phyloP scores from a whole-genome alignment of 768 basidiomycete genomes.

The Termitomyces sp. region DNA sequence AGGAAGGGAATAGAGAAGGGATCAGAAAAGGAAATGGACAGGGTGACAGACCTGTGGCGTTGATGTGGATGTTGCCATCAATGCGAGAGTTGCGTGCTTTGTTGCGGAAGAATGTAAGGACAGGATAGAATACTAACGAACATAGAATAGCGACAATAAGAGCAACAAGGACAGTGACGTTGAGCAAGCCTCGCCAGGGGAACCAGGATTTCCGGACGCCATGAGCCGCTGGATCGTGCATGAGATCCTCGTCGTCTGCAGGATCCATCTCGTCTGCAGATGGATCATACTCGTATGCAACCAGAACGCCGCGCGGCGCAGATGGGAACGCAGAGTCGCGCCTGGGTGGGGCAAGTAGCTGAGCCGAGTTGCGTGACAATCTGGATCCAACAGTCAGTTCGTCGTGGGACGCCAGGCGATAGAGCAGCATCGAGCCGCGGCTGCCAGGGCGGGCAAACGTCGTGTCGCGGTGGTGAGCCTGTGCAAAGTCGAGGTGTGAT shows the following conservation, averaged over 20 bases:
- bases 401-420: no score
- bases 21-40: no score
- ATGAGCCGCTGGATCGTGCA: conserved; percentile 55
- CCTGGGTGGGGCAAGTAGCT: no score
- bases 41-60: conserved; percentile 34
- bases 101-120: conserved; percentile 22
- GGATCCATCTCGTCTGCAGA: conserved; percentile 44
- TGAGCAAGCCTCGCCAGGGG: conserved; percentile 47
- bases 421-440: no score
- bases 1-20: no score
- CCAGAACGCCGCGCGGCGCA: no score
- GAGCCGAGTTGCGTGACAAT: no score
- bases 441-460: no score
- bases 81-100: conserved; percentile 35
- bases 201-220: conserved; percentile 24
- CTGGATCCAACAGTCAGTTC: no score
- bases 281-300: conserved; percentile 40
- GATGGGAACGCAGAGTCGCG: no score
- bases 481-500: no score
- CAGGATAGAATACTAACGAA: conserved; percentile 82
- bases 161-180: conserved; percentile 61
- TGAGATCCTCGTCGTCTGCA: conserved; percentile 66
- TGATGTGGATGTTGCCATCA: conserved; percentile 60
- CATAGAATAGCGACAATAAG: conserved; percentile 56
- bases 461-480: no score